Evolutionary conservation across 345 rosid genomes (phyloP).

Genomic region (Hypericum perforatum): DNA sequence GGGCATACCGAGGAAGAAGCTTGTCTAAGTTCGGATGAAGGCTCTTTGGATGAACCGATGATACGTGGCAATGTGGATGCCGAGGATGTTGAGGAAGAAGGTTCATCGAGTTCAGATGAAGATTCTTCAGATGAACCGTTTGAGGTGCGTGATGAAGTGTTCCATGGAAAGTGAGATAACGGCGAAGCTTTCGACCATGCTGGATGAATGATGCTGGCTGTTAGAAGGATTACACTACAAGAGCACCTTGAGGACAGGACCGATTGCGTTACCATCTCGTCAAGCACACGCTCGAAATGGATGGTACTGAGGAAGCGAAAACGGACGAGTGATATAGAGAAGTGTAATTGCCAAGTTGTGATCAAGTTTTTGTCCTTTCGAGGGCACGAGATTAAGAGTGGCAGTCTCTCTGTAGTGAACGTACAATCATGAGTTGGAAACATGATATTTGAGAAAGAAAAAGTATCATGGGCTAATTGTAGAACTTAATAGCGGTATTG

Average conservation of each 20-base stretch:
- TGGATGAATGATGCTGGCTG: too few relatives aligned
- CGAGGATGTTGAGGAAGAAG: neutral
- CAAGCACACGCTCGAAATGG: too few relatives aligned
- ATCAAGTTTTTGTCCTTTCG: neutral
- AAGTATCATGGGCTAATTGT: too few relatives aligned
- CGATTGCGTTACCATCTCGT: too few relatives aligned
- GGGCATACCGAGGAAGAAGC: constrained; percentile 1
- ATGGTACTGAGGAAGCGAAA: neutral
- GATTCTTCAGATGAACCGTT: constrained; percentile 2
- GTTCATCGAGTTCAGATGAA: neutral
- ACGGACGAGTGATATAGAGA: neutral
- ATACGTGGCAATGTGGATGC: neutral
- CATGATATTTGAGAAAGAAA: too few relatives aligned
- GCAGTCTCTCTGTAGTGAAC: too few relatives aligned
- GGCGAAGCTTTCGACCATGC: constrained; percentile 3
- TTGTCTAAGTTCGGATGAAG: neutral
- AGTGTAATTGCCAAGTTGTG: neutral
- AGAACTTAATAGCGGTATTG: too few relatives aligned
- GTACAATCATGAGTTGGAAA: too few relatives aligned
- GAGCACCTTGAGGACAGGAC: too few relatives aligned
- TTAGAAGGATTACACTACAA: too few relatives aligned
- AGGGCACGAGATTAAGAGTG: too few relatives aligned
- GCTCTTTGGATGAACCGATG: too few relatives aligned
- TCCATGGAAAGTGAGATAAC: constrained; percentile 1
- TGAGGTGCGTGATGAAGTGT: neutral